A percentile compares a stretch with the other conserved stretches of the same genome.
phyloP scores from a whole-genome alignment of 805 yeast genomes.

The Candida montana region DNA sequence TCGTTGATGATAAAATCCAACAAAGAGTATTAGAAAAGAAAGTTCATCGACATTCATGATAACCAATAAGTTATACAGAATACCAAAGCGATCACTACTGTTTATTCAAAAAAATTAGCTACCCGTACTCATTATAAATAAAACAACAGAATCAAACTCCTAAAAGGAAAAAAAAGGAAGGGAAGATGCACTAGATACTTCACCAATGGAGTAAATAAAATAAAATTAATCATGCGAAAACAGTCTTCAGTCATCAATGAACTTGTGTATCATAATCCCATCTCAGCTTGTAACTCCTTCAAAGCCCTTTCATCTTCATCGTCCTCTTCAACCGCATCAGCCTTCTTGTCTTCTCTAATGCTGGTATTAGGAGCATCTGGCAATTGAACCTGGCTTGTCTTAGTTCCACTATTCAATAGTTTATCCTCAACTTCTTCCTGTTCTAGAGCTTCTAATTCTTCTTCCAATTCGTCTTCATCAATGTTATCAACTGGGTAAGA shows the following conservation, averaged over 20 bases:
- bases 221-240: neutral
- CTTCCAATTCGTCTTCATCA: constrained; percentile 28
- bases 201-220: neutral
- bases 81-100: too few species aligned
- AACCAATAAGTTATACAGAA: too few species aligned
- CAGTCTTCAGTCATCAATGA: too few species aligned
- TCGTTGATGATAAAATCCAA: too few species aligned
- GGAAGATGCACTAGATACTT: too few species aligned
- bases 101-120: too few species aligned
- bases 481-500: constrained; percentile 76
- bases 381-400: constrained; percentile 26
- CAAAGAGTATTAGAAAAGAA: too few species aligned
- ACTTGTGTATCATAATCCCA: constrained; percentile 64
- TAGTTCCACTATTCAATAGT: constrained; percentile 40
- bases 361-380: constrained; percentile 43
- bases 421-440: constrained; percentile 33
- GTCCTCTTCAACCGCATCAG: constrained; percentile 60
- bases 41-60: too few species aligned
- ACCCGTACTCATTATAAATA: neutral
- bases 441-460: constrained; percentile 11
- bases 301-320: constrained; percentile 84
- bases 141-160: too few species aligned
- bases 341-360: constrained; percentile 22
- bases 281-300: constrained; percentile 76
- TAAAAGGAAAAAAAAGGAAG: too few species aligned